Base-by-base conservation (phyloP, 331 rosid genomes). In the Pyrus hybrid region DNA sequence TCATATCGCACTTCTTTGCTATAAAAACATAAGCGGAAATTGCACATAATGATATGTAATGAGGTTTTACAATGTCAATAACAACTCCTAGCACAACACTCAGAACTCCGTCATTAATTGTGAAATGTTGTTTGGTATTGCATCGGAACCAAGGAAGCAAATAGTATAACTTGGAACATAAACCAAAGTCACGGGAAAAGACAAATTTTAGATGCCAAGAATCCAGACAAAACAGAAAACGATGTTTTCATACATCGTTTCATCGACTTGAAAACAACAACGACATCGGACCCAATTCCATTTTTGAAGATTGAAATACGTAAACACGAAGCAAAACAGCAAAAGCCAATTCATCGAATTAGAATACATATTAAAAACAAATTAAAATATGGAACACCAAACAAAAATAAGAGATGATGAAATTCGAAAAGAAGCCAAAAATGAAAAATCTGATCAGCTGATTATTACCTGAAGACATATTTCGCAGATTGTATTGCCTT, bases 401-500 rank as follows among this genome's bases (percentile, higher is more conserved):
- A 41, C 45, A 41, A 41, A 41, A 41, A 41, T 10, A 41, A 10
- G 45, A 41, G 13, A 41, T 3, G 3, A 41, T 41, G 8, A 51
- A 58, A 2, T 5, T 64, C 0, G 35, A 29, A 21, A 37, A 41
- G 62, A 72, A 80, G 62, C 43, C 28, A 72, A 18, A 28, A 63
- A 67, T 9, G 13, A 14, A 64, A 14, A 20, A 67, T 57, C 13
- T 3, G 69, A 72, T 29, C 63, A 22, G 63, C 16, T 21, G 25
- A 1, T 1, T 66, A 57, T 74, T 71, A 95, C 99, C 97, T 91
- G 98, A 69, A 95, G 99, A 77, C 99, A 95, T 51, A 95, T 85
- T 86, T 95, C 99, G 74, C 99, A 95, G n/a, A 67, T 86, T 26
- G 91, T 92, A 63, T 83, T 88, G 80, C 98, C 97, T 72, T 95